phyloP scores from a whole-genome alignment of 2,329 filamentous ascomycete species.

The Botryotinia globosa region DNA sequence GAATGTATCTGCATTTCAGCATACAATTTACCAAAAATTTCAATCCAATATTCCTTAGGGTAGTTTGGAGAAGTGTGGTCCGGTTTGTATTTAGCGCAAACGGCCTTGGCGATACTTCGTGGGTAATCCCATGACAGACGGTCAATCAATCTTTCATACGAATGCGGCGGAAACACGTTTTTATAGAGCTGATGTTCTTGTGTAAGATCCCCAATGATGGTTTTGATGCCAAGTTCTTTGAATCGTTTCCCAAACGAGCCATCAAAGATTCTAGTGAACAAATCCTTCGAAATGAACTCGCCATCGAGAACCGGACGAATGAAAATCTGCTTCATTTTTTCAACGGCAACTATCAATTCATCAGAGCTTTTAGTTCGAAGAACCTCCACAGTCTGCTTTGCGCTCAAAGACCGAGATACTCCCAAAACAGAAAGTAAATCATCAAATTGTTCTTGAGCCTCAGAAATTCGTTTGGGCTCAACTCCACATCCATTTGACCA shows the following conservation, averaged over 20 bases:
- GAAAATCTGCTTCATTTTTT: slow-evolving; percentile 24
- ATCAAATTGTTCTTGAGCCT: slow-evolving; percentile 26
- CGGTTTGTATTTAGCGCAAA: slow-evolving; percentile 20
- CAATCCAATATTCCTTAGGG: slow-evolving; percentile 19
- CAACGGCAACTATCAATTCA: slow-evolving; percentile 21
- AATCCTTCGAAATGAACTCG: slow-evolving; percentile 23
- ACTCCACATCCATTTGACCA: slow-evolving; percentile 46
- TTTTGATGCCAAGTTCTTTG: slow-evolving; percentile 24
- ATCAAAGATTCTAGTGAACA: slow-evolving; percentile 23
- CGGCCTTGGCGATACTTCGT: slow-evolving; percentile 11
- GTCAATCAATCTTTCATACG: slow-evolving; percentile 21
- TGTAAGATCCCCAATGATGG: slow-evolving; percentile 27
- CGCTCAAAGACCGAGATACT: slow-evolving; percentile 18
- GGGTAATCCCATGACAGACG: slow-evolving; percentile 29
- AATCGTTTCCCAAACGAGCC: slow-evolving; percentile 23
- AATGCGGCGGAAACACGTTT: slow-evolving; percentile 23
- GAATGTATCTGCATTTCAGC: slow-evolving; percentile 28
- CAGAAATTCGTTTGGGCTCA: slow-evolving; percentile 41
- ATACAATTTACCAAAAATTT: slow-evolving; percentile 26
- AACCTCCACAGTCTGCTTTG: slow-evolving; percentile 11
- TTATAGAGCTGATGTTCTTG: slow-evolving; percentile 26
- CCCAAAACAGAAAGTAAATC: slow-evolving; percentile 21
- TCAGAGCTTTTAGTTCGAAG: slow-evolving; percentile 20
- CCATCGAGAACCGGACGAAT: slow-evolving; percentile 26
- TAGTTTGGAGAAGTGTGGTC: background rate